Evolutionary conservation across 1,139 yeast species (phyloP), one percentile per base, ranked within the genome.

Genomic region (Candida glucosophila): DNA sequence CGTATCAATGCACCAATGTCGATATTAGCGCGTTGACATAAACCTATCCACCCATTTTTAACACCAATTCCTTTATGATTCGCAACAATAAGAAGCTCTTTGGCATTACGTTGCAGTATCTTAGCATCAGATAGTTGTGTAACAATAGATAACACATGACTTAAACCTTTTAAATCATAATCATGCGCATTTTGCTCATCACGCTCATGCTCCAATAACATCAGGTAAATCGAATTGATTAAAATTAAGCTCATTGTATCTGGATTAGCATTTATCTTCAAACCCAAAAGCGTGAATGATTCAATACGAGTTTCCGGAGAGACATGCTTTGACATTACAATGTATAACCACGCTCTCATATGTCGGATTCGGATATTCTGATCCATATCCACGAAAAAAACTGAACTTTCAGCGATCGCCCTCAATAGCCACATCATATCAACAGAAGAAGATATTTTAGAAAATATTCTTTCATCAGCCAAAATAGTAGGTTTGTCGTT

Each of bases 31-130:
- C 72, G 58, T 41, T 79, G 73, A 22, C 77, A 76, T 26, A 86
- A 54, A 0, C 82, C 82, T 22, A 86, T 80, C 98, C 98, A 90
- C 2, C 81, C 77, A 31, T 63, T 63, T 29, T 69, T 70, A 6
- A 63, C 44, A 2, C 52, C 50, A 16, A 67, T 52, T 4, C 35
- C 44, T 2, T 51, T 38, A 35, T 71, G 73, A 44, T 81, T 83
- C 7, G 79, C 58, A 7, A 72, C 43, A 15, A 79, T 54, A n/a
- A 81, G 47, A 13, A 74, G 63, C 4, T 55, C 44, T 4, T 53
- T 55, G 26, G 68, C 45, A 14, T 61, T 43, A 1, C 46, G 42
- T 10, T 42, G 40, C 14, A 62, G 50, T 7, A 47, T 33, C 2
- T 30, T 29, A 16, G 45, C 40, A 15, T 48, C 51, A 10, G 49